Base-by-base conservation (phyloP, 139 green algal species). In the Chlorella sorokiniana region DNA sequence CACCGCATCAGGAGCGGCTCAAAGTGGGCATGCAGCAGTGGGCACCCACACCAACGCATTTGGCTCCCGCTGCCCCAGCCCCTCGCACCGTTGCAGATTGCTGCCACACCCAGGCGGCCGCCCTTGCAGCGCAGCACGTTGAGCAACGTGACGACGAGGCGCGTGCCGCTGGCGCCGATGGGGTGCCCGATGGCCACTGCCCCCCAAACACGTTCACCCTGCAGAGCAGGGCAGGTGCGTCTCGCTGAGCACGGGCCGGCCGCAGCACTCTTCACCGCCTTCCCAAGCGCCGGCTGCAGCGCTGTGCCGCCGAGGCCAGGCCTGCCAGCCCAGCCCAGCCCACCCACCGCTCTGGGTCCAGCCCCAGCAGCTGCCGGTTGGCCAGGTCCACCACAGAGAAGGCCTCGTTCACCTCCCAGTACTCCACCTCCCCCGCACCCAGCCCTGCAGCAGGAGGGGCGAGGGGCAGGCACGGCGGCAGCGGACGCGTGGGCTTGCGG, bases 331-430 rank as follows among this genome's bases (percentile, higher is more conserved):
- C 56, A 33, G 18, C 63, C 63, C 71, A 61, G 20, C 14, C 41
- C 27, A 27, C 67, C 33, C 54, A 84, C 84, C 85, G 62, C 22
- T 76, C 59, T 9, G 85, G 70, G 37, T 91, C 77, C 45, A 95
- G 67, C 0, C 68, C 42, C 23, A 95, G 86, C 31, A 96, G 72
- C 44, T 84, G 63, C 45, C 86, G 84, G 77, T 95, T 95, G 45
- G 86, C 92, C 14, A 95, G 68, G 70, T 91, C 90, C 45, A 95
- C 95, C 48, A 97, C 95, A 11, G 88, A 92, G 83, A 98, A 98
- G 18, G 95, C 95, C 85, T 98, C 94, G 78, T 98, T 98, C 82
- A 98, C 91, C 88, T 98, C 89, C 81, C 84, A 97, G 69, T 83
- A 91, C 45, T 96, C 91, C 0, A 98, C 84, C 22, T 96, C 87